Evolutionary conservation across 192 early-diverging fungal genomes (phyloP).

Genomic region (Bifiguratus adelaidae): DNA sequence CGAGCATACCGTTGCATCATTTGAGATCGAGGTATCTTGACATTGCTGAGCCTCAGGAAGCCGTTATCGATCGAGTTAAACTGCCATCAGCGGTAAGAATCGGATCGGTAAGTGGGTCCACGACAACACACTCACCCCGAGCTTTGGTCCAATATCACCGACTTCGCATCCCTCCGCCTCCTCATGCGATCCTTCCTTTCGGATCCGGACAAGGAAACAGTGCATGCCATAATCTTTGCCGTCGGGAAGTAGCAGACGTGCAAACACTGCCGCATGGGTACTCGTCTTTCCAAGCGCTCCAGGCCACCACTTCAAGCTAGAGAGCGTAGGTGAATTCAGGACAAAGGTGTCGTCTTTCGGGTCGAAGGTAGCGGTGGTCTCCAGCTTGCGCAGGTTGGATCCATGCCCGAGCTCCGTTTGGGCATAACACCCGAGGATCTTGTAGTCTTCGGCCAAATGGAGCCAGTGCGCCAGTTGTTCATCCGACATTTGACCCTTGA

Average conservation of each 20-base stretch:
- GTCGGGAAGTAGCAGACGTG: slow-evolving; percentile 59
- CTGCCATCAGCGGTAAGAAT: background rate
- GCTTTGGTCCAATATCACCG: slow-evolving; percentile 40
- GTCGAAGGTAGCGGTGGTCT: slow-evolving; percentile 81
- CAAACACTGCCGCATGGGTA: slow-evolving; percentile 66
- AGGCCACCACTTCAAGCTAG: slow-evolving; percentile 87
- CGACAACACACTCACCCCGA: slow-evolving; percentile 15
- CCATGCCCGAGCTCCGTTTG: slow-evolving; percentile 57
- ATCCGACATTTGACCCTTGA: slow-evolving; percentile 21
- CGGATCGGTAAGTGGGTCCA: background rate
- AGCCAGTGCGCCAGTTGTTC: slow-evolving; percentile 26
- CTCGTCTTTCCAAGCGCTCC: slow-evolving; percentile 73
- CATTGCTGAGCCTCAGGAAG: slow-evolving; percentile 74
- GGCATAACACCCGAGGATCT: slow-evolving; percentile 52
- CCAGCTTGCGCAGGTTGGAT: slow-evolving; percentile 71
- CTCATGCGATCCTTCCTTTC: slow-evolving; percentile 15
- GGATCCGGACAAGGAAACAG: slow-evolving; percentile 40
- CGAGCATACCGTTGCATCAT: slow-evolving; percentile 86
- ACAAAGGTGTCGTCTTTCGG: slow-evolving; percentile 68
- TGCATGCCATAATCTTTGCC: slow-evolving; percentile 49
- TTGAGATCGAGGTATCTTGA: slow-evolving; percentile 70
- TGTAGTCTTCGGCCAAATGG: slow-evolving; percentile 41
- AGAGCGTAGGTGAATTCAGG: slow-evolving; percentile 59
- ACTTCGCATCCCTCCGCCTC: slow-evolving; percentile 21
- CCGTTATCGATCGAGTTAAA: slow-evolving; percentile 47